phyloP scores from a whole-genome alignment of 2,329 filamentous ascomycete species.

The Capronia americana region DNA sequence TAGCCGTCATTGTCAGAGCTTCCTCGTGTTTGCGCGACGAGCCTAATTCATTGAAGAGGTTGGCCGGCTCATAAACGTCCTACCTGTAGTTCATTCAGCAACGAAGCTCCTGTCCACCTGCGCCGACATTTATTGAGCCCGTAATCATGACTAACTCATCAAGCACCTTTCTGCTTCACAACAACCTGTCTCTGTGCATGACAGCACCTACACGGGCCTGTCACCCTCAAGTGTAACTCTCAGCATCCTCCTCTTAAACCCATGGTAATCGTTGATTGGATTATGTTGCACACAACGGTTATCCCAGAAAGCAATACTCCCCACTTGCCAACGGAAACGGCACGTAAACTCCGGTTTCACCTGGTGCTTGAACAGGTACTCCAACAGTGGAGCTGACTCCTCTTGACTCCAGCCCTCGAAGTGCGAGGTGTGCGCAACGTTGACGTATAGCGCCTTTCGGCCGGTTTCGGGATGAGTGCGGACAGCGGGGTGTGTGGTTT shows the following conservation, averaged over 20 bases:
- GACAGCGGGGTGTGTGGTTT: slow-evolving; percentile 44
- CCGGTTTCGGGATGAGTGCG: slow-evolving; percentile 46
- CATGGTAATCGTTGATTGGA: slow-evolving; percentile 38
- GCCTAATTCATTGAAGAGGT: too few species aligned
- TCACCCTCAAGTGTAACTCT: slow-evolving; percentile 36
- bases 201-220: slow-evolving; percentile 24
- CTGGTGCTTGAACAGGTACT: slow-evolving; percentile 40
- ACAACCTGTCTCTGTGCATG: background rate
- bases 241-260: slow-evolving; percentile 35
- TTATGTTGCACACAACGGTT: slow-evolving; percentile 48
- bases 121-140: background rate
- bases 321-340: slow-evolving; percentile 58
- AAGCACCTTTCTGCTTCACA: background rate
- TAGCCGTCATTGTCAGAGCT: background rate
- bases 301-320: slow-evolving; percentile 60
- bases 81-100: background rate
- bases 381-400: slow-evolving; percentile 40
- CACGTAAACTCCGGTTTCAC: slow-evolving; percentile 39
- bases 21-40: background rate
- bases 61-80: background rate
- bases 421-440: slow-evolving; percentile 43
- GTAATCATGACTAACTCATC: background rate
- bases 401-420: slow-evolving; percentile 42
- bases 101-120: background rate
- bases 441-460: slow-evolving; percentile 46